A percentile compares a stretch with the other conserved stretches of the same genome.
phyloP scores from a whole-genome alignment of 352 stramenopile genomes.

The Elongisporangium prolatum region DNA sequence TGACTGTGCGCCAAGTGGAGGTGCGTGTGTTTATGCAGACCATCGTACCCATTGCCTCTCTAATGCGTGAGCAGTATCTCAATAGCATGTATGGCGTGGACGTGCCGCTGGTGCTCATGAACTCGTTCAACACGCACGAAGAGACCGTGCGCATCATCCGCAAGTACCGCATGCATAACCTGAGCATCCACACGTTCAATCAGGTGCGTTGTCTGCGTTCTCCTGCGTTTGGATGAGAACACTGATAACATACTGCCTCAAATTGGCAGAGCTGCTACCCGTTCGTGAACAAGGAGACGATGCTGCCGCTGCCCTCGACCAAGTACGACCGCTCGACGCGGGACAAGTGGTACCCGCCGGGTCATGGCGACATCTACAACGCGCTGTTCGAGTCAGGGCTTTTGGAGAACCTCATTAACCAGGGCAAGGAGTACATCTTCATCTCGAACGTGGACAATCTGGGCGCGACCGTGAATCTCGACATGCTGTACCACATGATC shows the following conservation, averaged over 20 bases:
- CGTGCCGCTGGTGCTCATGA: conserved; percentile 99
- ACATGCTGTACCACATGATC: conserved; percentile 99
- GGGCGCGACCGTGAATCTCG: conserved; percentile 95
- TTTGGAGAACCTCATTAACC: conserved; percentile 93
- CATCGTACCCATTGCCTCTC: neutral
- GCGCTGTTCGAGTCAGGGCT: conserved; percentile 96
- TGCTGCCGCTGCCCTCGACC: conserved; percentile 82
- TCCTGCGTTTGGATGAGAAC: neutral
- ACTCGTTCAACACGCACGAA: conserved; percentile 98
- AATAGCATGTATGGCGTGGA: conserved; percentile 92
- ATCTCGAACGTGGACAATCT: conserved; percentile 99
- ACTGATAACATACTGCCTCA: neutral
- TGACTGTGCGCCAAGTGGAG: conserved; percentile 98
- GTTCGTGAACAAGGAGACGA: conserved; percentile 87
- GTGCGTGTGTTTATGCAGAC: conserved; percentile 20
- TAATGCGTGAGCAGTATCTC: conserved; percentile 51
- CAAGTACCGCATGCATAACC: conserved; percentile 96
- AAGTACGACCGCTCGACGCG: conserved; percentile 79
- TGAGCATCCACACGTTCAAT: conserved; percentile 95
- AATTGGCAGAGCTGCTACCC: conserved; percentile 84
- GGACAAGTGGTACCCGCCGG: conserved; percentile 94
- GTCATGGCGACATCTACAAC: conserved; percentile 99
- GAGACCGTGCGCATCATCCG: conserved; percentile 97
- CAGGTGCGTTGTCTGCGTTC: conserved; percentile 7
- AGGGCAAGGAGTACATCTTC: conserved; percentile 99